These are phyloP conservation scores for Gossypium lobatum DNA, from an alignment of 441 rosid species.

Conservation along the genomic window DNA sequence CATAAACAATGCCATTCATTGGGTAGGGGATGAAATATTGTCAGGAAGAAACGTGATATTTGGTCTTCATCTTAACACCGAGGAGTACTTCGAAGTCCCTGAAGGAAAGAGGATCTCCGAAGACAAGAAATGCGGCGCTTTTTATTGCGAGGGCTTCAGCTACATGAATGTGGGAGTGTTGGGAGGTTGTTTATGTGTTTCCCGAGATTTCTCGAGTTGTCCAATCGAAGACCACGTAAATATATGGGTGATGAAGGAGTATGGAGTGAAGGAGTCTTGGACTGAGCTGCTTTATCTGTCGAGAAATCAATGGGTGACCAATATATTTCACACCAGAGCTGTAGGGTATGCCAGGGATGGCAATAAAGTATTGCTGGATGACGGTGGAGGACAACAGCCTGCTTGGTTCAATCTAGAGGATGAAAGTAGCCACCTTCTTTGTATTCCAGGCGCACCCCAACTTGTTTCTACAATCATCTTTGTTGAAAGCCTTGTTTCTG, in stretches of 20 bases:
- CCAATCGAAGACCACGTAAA: background rate
- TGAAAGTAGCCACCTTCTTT: background rate
- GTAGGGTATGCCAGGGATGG: background rate
- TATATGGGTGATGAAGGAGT: slow-evolving; percentile 1
- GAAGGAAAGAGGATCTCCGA: background rate
- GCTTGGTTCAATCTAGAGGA: slow-evolving; percentile 8
- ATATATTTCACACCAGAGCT: slow-evolving; percentile 8
- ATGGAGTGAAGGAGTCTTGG: slow-evolving; percentile 4
- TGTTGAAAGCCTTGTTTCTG: background rate
- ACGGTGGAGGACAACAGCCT: background rate
- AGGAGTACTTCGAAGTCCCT: background rate
- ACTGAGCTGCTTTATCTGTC: background rate
- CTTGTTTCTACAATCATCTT: background rate
- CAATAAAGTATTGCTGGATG: slow-evolving; percentile 1
- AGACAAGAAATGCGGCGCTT: background rate
- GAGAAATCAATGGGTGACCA: background rate
- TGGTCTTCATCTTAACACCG: background rate
- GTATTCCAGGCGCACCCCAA: background rate
- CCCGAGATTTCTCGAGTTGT: background rate
- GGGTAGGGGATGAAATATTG: background rate
- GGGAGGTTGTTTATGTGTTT: slow-evolving; percentile 8
- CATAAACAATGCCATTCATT: slow-evolving; percentile 3
- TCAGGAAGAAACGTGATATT: background rate
- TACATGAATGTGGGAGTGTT: background rate
- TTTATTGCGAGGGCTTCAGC: background rate